Conservation (phyloP, 2,329 filamentous ascomycete species). For the Neonectria coccinea region DNA sequence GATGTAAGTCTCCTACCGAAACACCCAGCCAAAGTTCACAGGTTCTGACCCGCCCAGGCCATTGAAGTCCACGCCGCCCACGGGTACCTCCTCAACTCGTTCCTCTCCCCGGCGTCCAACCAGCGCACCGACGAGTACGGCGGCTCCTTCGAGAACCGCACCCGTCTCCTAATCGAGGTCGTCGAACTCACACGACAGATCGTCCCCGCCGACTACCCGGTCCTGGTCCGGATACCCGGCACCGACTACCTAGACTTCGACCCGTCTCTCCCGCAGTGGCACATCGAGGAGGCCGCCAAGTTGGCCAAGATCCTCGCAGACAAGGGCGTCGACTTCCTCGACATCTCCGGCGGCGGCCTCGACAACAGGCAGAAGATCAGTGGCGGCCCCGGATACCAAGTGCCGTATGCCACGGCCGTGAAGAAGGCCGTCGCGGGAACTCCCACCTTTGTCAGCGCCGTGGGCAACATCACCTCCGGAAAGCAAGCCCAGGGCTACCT, state of each 20-base stretch:
- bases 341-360: constrained; percentile 75
- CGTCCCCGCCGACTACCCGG: constrained; percentile 55
- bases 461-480: constrained; percentile 59
- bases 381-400: constrained; percentile 75
- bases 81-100: constrained; percentile 60
- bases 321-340: constrained; percentile 77
- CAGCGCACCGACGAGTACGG: constrained; percentile 61
- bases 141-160: constrained; percentile 58
- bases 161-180: constrained; percentile 51
- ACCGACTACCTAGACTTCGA: constrained; percentile 78
- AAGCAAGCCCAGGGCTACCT: constrained; percentile 60
- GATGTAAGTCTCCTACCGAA: constrained; percentile 27
- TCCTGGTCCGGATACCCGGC: constrained; percentile 76
- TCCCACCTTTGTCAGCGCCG: constrained; percentile 52
- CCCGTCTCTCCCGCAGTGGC: constrained; percentile 68
- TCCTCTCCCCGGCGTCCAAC: constrained; percentile 58
- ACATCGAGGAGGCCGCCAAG: constrained; percentile 69
- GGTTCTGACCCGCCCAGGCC: constrained; percentile 22
- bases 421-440: constrained; percentile 76
- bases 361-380: constrained; percentile 69
- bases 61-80: constrained; percentile 57
- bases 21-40: too few species aligned
- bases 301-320: constrained; percentile 72
- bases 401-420: constrained; percentile 71
- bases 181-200: constrained; percentile 31